Evolutionary conservation across 106 monocot species (phyloP).

Genomic region (Allium cepa): DNA sequence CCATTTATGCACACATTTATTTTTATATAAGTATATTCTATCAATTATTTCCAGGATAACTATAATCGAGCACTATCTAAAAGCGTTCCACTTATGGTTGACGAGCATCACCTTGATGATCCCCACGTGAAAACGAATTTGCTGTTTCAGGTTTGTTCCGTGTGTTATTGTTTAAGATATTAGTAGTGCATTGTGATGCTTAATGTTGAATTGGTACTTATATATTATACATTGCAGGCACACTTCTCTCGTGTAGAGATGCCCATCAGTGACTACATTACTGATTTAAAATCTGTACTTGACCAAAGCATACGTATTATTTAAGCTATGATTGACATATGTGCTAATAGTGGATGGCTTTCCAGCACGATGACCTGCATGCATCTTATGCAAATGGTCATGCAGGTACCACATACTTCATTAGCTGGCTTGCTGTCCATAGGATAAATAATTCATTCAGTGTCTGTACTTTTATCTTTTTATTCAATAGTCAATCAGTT

Average conservation of each 20-base stretch:
- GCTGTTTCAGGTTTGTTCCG: constrained; percentile 68
- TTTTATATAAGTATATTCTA: no score
- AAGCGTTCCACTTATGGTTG: constrained; percentile 59
- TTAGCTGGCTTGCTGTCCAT: neutral
- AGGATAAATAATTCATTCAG: no score
- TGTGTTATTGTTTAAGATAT: neutral
- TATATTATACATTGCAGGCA: constrained; percentile 42
- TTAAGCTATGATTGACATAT: constrained; percentile 98
- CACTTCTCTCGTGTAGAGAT: constrained; percentile 80
- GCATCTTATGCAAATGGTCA: constrained; percentile 97
- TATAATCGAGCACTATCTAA: constrained; percentile 54
- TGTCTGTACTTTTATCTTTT: no score
- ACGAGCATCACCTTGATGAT: constrained; percentile 81
- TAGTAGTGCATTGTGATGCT: neutral
- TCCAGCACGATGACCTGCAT: constrained; percentile 77
- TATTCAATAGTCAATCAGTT: no score
- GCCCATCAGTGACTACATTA: constrained; percentile 89
- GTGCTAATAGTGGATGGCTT: constrained; percentile 97
- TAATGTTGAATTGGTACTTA: neutral
- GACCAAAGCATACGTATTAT: constrained; percentile 99
- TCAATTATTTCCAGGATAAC: constrained; percentile 51
- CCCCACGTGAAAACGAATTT: constrained; percentile 98
- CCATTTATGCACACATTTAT: no score
- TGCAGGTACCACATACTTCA: constrained; percentile 61
- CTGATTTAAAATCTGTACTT: constrained; percentile 95